Conservation (phyloP, 352 stramenopile species). For the Globisporangium irregulare region DNA sequence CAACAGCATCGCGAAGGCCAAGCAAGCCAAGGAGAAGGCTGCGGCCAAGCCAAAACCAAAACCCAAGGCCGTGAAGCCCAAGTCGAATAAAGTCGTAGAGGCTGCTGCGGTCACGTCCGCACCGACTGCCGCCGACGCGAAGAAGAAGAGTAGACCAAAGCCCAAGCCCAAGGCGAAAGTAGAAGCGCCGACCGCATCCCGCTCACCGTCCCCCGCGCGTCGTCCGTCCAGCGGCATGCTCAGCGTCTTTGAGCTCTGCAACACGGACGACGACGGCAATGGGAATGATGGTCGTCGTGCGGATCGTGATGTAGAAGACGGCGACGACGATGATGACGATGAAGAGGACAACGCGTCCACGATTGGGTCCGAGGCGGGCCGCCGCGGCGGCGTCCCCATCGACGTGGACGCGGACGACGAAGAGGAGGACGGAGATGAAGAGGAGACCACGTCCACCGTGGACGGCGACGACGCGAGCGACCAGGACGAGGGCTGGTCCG, state of each 20-base stretch:
- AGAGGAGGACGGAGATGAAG: slow-evolving; percentile 18
- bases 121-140: neutral
- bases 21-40: slow-evolving; percentile 19
- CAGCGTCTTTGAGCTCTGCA: slow-evolving; percentile 76
- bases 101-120: neutral
- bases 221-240: slow-evolving; percentile 57
- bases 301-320: neutral
- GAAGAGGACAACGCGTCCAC: slow-evolving; percentile 22
- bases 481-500: slow-evolving; percentile 66
- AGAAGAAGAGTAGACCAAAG: slow-evolving; percentile 2
- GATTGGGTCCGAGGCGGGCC: slow-evolving; percentile 11
- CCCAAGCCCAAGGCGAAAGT: slow-evolving; percentile 1
- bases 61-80: slow-evolving; percentile 19
- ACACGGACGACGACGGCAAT: slow-evolving; percentile 41
- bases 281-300: neutral
- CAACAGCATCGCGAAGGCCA: slow-evolving; percentile 6
- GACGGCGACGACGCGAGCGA: slow-evolving; percentile 36
- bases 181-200: slow-evolving; percentile 3
- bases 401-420: slow-evolving; percentile 34
- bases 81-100: neutral
- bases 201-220: slow-evolving; percentile 11
- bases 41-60: slow-evolving; percentile 17
- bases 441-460: slow-evolving; percentile 25
- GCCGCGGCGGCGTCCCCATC: slow-evolving; percentile 15
- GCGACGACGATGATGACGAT: slow-evolving; percentile 20